Base-by-base conservation (phyloP, 1,139 yeast species). In the Geotrichum fermentans region DNA sequence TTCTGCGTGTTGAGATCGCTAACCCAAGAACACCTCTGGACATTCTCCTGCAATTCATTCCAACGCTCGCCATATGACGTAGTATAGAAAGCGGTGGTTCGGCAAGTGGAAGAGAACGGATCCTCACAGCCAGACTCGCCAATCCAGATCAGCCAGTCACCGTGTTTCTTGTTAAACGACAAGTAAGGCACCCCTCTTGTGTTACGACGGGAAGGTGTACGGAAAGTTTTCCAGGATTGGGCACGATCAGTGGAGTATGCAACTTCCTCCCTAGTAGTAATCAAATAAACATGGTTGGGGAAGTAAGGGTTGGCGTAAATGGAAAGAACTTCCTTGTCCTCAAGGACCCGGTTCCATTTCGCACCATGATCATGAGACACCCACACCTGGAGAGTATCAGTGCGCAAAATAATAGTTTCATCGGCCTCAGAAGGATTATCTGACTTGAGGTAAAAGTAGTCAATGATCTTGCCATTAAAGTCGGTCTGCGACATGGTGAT, bases 321-420 rank as follows among this genome's bases (percentile, higher is more conserved):
- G 6, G 77, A 78, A 4, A 73, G 56, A 39, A 87, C 73, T 20
- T 74, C 71, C 18, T 76, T 82, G 35, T 69, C 68, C 3, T 76
- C 62, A 13, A 68, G 75, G 20, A 78, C 72, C 53, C 70, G 69
- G 14, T 71, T 70, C 69, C 90, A 83, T 1, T 67, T 65, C 2
- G 70, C 62, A 18, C 97, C 97, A 42, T 94, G 95, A 66, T 89
- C 82, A 60, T 80, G 84, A 0, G 96, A 85, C 13, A 87, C 74
- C 58, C 68, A 82, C 1, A 81, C 73, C 8, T 71, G 67, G 34
- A 77, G 73, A 32, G 71, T 67, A 22, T 68, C 64, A 0, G 92
- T 83, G 47, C 76, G 73, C 13, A 85, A 67, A 18, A 92, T 60
- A n/a, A 92, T 66, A 10, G 95, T 84, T 62, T 90, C 96, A 52